Base-by-base conservation (phyloP, 2,329 filamentous ascomycete genomes). In the Albophoma yamanashiensis region DNA sequence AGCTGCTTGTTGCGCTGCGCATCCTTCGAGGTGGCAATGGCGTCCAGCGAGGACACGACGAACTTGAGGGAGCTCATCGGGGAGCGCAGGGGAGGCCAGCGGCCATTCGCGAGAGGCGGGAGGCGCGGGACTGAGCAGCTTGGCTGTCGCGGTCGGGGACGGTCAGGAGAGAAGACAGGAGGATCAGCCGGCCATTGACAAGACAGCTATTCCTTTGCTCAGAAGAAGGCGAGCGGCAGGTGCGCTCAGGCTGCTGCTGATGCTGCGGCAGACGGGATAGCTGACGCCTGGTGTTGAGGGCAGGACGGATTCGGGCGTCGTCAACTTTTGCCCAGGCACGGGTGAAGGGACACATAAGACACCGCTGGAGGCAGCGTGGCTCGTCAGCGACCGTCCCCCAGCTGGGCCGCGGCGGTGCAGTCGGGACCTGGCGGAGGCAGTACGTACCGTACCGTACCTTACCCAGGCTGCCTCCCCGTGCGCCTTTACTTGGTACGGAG, bases 51-150 rank as follows among this genome's bases (percentile, higher is more conserved):
- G 70, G 90, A 92, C 70, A 95, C 87, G 69, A 99, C 91, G 73
- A 99, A 99, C 69, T 97, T 92, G 69, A 96, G 87, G 66, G 94
- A 97, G 82, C 89, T 96, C 79, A 96, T 89, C 67, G 85, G 88
- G 71, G 85, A 82, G 69, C 78, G 71, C 68, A 67, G 64, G 67
- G 67, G 66, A 63, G 65, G 64, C 72, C 68, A 74, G 73, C 67
- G 72, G 76, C 73, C 79, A 81, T 81, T 73, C 78, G 79, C 59
- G 59, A 59, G 57, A 38, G 52, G 34, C n/a, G 45, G 45, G 8
- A n/a, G 52, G 22, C 39, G n/a, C 27, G 40, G 40, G 52, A 45
- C 34, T 17, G 39, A 34, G 31, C 50, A 55, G 50, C 50, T 55
- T 5, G 31, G 27, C 12, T 11, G 50, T 31, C 31, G 20, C 50